These are phyloP conservation scores for Alternaria sp. DNA, from an alignment of 2,329 filamentous ascomycete species.

Conservation along the genomic window DNA sequence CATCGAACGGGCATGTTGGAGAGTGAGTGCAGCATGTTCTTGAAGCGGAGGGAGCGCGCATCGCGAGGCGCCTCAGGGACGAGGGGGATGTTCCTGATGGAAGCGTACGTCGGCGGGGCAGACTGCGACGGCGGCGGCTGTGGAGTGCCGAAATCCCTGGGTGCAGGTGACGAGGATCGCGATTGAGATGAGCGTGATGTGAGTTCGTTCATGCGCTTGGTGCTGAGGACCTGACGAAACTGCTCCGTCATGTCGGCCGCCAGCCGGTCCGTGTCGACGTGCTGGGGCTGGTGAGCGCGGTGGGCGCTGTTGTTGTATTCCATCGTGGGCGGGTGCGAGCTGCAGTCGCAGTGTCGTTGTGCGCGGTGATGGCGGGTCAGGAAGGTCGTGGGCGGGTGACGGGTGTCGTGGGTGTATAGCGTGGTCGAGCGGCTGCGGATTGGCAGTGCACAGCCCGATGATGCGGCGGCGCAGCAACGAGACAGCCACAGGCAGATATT, in stretches of 20 bases:
- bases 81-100: conserved; percentile 69
- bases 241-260: conserved; percentile 79
- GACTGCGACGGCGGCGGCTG: conserved; percentile 39
- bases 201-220: conserved; percentile 85
- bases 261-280: conserved; percentile 48
- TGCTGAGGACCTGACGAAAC: conserved; percentile 86
- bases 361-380: conserved; percentile 9
- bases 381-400: conserved; percentile 14
- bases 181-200: conserved; percentile 65
- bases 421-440: conserved; percentile 20
- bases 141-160: conserved; percentile 55
- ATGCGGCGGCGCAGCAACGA: conserved; percentile 28
- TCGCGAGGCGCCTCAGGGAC: conserved; percentile 74
- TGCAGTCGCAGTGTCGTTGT: conserved; percentile 19
- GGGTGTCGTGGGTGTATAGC: conserved; percentile 14
- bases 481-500: conserved; percentile 18
- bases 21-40: conserved; percentile 80
- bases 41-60: conserved; percentile 56
- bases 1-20: conserved; percentile 91
- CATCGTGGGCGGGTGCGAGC: conserved; percentile 38
- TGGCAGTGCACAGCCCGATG: conserved; percentile 30
- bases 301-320: conserved; percentile 41
- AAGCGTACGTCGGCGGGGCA: conserved; percentile 65
- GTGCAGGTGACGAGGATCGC: conserved; percentile 65
- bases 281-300: conserved; percentile 29